These are phyloP conservation scores for Xylariaceae sp. DNA, from an alignment of 2,329 filamentous ascomycete genomes.

Conservation along the genomic window DNA sequence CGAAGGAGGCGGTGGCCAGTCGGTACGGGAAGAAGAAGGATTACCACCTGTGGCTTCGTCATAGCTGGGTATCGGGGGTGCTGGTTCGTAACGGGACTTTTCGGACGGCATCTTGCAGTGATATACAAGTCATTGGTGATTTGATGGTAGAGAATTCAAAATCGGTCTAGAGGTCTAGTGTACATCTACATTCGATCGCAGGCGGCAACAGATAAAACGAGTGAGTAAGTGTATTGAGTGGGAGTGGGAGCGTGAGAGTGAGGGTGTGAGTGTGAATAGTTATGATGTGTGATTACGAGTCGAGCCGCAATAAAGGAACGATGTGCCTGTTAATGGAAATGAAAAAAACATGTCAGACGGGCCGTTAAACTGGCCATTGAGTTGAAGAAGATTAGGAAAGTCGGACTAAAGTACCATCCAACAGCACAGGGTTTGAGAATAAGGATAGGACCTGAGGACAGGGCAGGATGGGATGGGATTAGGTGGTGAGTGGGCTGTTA, in stretches of 20 bases:
- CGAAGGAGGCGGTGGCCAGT: constrained; percentile 63
- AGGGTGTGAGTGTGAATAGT: constrained; percentile 1
- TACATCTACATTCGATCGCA: constrained; percentile 17
- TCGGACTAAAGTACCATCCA: constrained; percentile 12
- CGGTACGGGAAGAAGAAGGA: constrained; percentile 50
- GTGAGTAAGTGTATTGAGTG: too few species aligned
- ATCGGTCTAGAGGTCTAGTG: constrained; percentile 1
- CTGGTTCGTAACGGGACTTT: constrained; percentile 60
- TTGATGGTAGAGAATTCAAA: constrained; percentile 1
- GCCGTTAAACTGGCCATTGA: constrained; percentile 14
- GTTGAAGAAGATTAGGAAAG: constrained; percentile 9
- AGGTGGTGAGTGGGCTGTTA: constrained; percentile 5
- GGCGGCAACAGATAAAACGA: constrained; percentile 6
- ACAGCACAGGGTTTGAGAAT: constrained; percentile 8
- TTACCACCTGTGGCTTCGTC: constrained; percentile 73
- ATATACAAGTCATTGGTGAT: constrained; percentile 20
- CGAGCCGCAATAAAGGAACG: constrained; percentile 25
- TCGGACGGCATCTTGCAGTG: constrained; percentile 45
- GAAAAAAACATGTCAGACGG: constrained; percentile 6
- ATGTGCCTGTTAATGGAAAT: constrained; percentile 17
- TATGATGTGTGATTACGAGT: constrained; percentile 25
- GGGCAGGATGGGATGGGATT: too few species aligned
- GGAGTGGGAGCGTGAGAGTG: background rate
- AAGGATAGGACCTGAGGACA: constrained; percentile 1
- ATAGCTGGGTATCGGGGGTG: constrained; percentile 80